Evolutionary conservation across 2,329 filamentous ascomycete species (phyloP).

Genomic region (Alternaria gaisen): DNA sequence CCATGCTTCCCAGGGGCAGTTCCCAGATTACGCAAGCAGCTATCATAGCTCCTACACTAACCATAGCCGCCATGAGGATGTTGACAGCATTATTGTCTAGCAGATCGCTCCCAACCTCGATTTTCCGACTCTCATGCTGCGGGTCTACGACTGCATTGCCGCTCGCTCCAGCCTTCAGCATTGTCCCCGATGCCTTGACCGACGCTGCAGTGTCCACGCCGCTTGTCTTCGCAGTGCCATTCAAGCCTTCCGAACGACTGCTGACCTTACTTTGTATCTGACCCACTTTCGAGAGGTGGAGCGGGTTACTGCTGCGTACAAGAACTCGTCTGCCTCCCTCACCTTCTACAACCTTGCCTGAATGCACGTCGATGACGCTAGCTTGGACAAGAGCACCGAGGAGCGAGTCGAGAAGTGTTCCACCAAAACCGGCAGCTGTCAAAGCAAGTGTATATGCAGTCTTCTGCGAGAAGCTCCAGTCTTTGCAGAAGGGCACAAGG

Average conservation of each 20-base stretch:
- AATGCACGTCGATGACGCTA: constrained; percentile 83
- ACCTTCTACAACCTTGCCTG: constrained; percentile 89
- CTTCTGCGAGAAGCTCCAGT: constrained; percentile 34
- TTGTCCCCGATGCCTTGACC: constrained; percentile 42
- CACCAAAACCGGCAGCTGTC: constrained; percentile 76
- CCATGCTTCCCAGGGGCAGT: constrained; percentile 39
- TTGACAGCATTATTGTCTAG: constrained; percentile 98
- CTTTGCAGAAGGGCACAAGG: constrained; percentile 73
- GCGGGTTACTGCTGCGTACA: constrained; percentile 43
- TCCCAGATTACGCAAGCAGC: constrained; percentile 43
- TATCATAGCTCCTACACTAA: constrained; percentile 83
- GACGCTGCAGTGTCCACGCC: constrained; percentile 29
- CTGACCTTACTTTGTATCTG: constrained; percentile 52
- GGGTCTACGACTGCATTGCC: constrained; percentile 39
- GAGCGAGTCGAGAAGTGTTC: constrained; percentile 86
- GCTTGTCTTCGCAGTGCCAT: constrained; percentile 47
- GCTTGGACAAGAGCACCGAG: constrained; percentile 86
- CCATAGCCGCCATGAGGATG: constrained; percentile 83
- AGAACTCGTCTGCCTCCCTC: constrained; percentile 72
- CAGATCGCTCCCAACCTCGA: constrained; percentile 73
- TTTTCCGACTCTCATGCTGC: constrained; percentile 59
- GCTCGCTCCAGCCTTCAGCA: constrained; percentile 41
- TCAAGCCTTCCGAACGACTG: constrained; percentile 53
- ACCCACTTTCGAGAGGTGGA: constrained; percentile 41
- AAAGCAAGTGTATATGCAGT: constrained; percentile 61